Base-by-base conservation (phyloP, 164 flowering plant species). In the Berberis thunbergii region DNA sequence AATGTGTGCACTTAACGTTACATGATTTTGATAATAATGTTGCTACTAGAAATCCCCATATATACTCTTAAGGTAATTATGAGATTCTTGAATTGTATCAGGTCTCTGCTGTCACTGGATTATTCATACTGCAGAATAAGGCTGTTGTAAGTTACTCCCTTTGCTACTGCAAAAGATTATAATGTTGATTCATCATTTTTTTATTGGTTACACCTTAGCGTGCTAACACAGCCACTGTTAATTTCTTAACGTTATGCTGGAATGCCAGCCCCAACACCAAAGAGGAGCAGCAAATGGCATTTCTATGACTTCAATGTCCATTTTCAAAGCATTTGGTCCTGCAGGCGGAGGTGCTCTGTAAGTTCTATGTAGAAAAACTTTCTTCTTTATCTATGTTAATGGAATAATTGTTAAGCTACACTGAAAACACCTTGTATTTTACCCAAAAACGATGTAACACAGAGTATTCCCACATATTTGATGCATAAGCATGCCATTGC, bases 281-380 rank as follows among this genome's bases (percentile, higher is more conserved):
- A 50, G 71, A 13, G 71, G 62, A 50, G 59, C 71, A 7, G 71
- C 67, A 57, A 67, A 67, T 55, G 70, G 70, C 10, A 55, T 67
- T 46, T 54, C 96, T 41, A 77, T 84, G 88, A 92, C 96, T 3
- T 74, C 69, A 4, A 76, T 80, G 96, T 89, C 98, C 59, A 43
- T 88, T 41, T 86, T 73, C 75, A 87, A 83, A 75, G 85, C 88
- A 43, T 38, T 59, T 61, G 98, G 96, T 70, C 98, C 96, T 9
- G 95, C 93, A 40, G 86, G 75, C 43, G 96, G 86, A 45, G 98
- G 96, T 50, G 74, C 78, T 43, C 38, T 91, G 97, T 91, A 75
- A 79, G 95, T 80, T 26, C 57, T 59, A 46, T 11, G 3, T 65
- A 12, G 8, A 11, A 11, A 26, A 11, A 52, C n/a, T 52, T 7